Conservation (phyloP, 2,329 filamentous ascomycete genomes). For the Coniochaeta sp. region DNA sequence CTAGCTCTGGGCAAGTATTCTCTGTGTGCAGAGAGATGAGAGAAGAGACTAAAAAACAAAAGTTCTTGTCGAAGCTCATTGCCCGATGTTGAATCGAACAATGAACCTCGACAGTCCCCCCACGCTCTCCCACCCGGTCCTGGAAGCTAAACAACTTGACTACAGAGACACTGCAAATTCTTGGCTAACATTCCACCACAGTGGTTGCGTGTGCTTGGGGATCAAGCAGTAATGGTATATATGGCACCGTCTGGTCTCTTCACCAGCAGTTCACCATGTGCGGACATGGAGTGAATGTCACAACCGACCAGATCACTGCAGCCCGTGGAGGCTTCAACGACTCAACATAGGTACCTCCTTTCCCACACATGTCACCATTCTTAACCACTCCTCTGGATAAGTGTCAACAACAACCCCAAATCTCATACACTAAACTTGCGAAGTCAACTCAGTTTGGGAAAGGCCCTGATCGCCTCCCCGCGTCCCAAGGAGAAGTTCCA, state of each 20-base stretch:
- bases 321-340: no score
- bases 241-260: background rate
- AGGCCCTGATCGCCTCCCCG: no score
- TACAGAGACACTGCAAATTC: background rate
- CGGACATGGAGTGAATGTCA: background rate
- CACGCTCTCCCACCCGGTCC: background rate
- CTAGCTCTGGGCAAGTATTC: no score
- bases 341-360: no score
- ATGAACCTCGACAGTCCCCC: background rate
- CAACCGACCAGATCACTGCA: background rate
- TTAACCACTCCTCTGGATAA: no score
- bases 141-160: constrained; percentile 6
- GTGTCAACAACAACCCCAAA: no score
- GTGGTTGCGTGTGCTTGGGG: background rate
- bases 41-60: no score
- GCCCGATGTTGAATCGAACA: background rate
- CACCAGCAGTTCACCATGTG: background rate
- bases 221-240: background rate
- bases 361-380: no score
- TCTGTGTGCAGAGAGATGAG: no score
- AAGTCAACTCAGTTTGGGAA: no score
- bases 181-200: background rate
- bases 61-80: background rate
- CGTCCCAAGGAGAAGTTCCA: no score
- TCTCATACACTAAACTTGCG: no score